A percentile compares a stretch with the other conserved stretches of the same genome.
Evolutionary conservation across 139 green algal species (phyloP).

Genomic region (Chloropicon primus): DNA sequence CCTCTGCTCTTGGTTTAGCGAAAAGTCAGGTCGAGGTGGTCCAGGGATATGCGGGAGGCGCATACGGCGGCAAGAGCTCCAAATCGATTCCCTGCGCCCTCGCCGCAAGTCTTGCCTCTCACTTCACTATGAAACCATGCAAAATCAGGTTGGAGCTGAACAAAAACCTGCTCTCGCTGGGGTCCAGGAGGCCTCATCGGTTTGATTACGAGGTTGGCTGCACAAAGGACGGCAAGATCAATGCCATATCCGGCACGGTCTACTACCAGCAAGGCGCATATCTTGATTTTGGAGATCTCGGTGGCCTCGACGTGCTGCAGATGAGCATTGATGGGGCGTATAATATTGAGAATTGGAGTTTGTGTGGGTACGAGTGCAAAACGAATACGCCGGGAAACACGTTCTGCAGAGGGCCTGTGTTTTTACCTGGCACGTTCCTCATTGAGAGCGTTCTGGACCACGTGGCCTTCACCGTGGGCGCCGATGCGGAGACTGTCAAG

Average conservation of each 20-base stretch:
- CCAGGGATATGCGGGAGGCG: slow-evolving; percentile 27
- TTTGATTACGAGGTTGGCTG: slow-evolving; percentile 13
- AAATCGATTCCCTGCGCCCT: slow-evolving; percentile 20
- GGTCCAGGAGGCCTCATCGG: slow-evolving; percentile 10
- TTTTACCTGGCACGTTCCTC: slow-evolving; percentile 12
- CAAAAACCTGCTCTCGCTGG: slow-evolving; percentile 15
- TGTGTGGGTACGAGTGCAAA: not conserved
- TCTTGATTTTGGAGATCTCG: not conserved
- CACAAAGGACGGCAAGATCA: slow-evolving; percentile 2
- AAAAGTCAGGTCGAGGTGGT: slow-evolving; percentile 24
- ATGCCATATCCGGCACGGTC: not conserved
- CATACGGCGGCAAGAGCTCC: slow-evolving; percentile 51
- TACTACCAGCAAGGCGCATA: not conserved
- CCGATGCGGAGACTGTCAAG: slow-evolving; percentile 8
- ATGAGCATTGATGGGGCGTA: slow-evolving; percentile 19
- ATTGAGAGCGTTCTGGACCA: slow-evolving; percentile 17
- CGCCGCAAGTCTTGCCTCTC: slow-evolving; percentile 31
- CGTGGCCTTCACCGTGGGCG: slow-evolving; percentile 4
- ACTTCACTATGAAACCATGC: slow-evolving; percentile 17
- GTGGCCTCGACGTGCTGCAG: slow-evolving; percentile 5
- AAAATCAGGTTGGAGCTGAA: slow-evolving; percentile 13
- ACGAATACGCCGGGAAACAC: slow-evolving; percentile 18
- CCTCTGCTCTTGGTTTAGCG: slow-evolving; percentile 16
- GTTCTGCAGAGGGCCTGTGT: slow-evolving; percentile 10
- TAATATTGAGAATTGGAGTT: slow-evolving; percentile 5